Conservation (phyloP, 2,329 filamentous ascomycete species). For the Arthrobotrys megalospora region DNA sequence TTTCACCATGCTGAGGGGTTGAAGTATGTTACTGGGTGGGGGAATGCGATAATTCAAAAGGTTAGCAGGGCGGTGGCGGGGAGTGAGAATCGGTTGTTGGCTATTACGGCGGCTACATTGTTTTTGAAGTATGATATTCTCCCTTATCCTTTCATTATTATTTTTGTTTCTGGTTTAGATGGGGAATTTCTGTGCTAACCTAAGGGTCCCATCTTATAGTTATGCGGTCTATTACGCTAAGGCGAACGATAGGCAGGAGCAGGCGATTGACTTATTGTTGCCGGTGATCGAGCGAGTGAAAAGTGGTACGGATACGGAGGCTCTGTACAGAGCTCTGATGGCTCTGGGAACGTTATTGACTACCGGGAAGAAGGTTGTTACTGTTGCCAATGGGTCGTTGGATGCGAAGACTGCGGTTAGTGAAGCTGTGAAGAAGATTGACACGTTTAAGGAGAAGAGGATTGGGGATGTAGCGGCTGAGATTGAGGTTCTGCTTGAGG, state of each 20-base stretch:
- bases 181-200: slow-evolving; percentile 26
- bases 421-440: slow-evolving; percentile 68
- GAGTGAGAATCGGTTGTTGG: slow-evolving; percentile 80
- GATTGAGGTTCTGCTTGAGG: slow-evolving; percentile 40
- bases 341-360: slow-evolving; percentile 83
- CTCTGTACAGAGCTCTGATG: slow-evolving; percentile 84
- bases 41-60: slow-evolving; percentile 75
- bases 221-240: slow-evolving; percentile 80
- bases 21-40: slow-evolving; percentile 73
- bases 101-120: slow-evolving; percentile 84
- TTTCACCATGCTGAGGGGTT: slow-evolving; percentile 83
- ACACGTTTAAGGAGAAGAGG: slow-evolving; percentile 69
- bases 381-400: slow-evolving; percentile 69
- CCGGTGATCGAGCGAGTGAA: slow-evolving; percentile 76
- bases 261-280: slow-evolving; percentile 71
- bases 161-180: neutral
- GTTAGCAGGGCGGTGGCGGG: slow-evolving; percentile 72
- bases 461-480: slow-evolving; percentile 64
- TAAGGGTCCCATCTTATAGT: slow-evolving; percentile 58
- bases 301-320: slow-evolving; percentile 82
- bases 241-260: slow-evolving; percentile 63
- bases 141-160: neutral
- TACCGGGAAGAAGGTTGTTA: slow-evolving; percentile 71
- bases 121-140: slow-evolving; percentile 76
- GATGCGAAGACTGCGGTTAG: slow-evolving; percentile 68